A percentile compares a stretch with the other conserved stretches of the same genome.
Evolutionary conservation across 108 stramenopile genomes (phyloP).

Genomic region (Cyclotella kingstonii): DNA sequence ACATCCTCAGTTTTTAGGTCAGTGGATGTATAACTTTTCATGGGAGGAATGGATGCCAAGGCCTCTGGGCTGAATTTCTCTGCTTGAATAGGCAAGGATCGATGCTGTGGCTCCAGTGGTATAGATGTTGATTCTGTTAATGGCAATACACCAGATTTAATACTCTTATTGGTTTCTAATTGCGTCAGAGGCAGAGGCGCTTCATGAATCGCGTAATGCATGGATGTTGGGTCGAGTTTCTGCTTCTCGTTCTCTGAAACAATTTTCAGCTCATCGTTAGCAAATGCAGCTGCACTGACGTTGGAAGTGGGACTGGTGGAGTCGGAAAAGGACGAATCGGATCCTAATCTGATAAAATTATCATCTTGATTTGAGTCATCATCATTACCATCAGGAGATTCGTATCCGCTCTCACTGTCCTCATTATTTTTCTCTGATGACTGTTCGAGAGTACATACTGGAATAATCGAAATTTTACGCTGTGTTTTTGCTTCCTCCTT

Average conservation of each 20-base stretch:
- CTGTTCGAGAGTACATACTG: neutral
- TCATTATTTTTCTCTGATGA: neutral
- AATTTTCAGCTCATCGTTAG: neutral
- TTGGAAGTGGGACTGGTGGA: conserved; percentile 1
- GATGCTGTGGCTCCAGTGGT: too few relatives aligned
- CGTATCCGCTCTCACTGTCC: conserved; percentile 3
- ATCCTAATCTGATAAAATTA: too few relatives aligned
- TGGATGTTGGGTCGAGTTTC: neutral
- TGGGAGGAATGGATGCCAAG: neutral
- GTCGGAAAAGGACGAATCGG: conserved; percentile 4
- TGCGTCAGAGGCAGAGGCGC: too few relatives aligned
- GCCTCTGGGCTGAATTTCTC: too few relatives aligned
- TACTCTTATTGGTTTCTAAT: too few relatives aligned
- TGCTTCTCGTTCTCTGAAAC: too few relatives aligned
- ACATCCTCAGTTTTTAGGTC: neutral
- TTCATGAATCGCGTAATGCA: too few relatives aligned
- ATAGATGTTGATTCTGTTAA: too few relatives aligned
- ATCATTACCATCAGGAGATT: neutral
- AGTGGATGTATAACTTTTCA: neutral
- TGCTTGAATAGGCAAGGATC: too few relatives aligned
- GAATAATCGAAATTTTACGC: neutral
- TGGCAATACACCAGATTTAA: too few relatives aligned
- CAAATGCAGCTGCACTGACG: neutral
- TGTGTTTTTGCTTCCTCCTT: neutral
- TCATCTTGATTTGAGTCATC: neutral